A percentile compares a stretch with the other conserved stretches of the same genome.
These are phyloP conservation scores for Venturia oleaginea DNA, from an alignment of 2,329 filamentous ascomycete genomes.

Conservation along the genomic window DNA sequence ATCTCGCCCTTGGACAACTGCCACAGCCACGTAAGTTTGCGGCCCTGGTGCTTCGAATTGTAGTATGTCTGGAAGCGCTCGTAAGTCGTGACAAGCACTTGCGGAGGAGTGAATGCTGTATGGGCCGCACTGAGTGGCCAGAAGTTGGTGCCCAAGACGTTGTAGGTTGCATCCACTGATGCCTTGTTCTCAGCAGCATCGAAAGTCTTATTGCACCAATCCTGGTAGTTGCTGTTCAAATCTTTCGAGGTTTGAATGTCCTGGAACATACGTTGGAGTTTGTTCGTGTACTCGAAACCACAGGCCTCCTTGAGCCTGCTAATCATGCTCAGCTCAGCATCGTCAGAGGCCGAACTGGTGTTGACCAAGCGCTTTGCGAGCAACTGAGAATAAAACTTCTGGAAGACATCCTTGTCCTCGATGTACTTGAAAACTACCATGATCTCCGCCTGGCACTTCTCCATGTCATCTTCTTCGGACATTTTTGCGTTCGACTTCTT, in stretches of 20 bases:
- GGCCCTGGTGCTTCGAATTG: slow-evolving; percentile 90
- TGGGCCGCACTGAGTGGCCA: slow-evolving; percentile 86
- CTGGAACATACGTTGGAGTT: slow-evolving; percentile 99
- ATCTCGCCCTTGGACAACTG: slow-evolving; percentile 96
- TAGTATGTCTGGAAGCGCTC: slow-evolving; percentile 89
- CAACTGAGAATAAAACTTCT: slow-evolving; percentile 98
- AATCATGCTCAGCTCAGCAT: slow-evolving; percentile 99
- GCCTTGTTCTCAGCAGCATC: slow-evolving; percentile 57
- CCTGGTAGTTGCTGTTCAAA: slow-evolving; percentile 80
- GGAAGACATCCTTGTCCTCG: slow-evolving; percentile 99
- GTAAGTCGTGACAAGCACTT: slow-evolving; percentile 75
- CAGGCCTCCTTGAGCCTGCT: slow-evolving; percentile 97
- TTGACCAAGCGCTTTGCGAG: slow-evolving; percentile 90
- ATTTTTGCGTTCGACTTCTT: slow-evolving; percentile 82
- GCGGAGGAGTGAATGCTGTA: slow-evolving; percentile 80
- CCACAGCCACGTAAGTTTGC: slow-evolving; percentile 97
- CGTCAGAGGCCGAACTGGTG: slow-evolving; percentile 89
- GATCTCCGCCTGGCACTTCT: slow-evolving; percentile 79
- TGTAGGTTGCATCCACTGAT: slow-evolving; percentile 76
- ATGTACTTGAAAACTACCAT: slow-evolving; percentile 99
- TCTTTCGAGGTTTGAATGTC: slow-evolving; percentile 99
- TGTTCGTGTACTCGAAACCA: slow-evolving; percentile 98
- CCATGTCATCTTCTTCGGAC: slow-evolving; percentile 87
- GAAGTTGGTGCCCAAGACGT: slow-evolving; percentile 91
- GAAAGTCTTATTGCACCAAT: slow-evolving; percentile 59